A percentile compares a stretch with the other conserved stretches of the same genome.
Conservation (phyloP, 2,329 filamentous ascomycete genomes). For the Sporothrix globosa region DNA sequence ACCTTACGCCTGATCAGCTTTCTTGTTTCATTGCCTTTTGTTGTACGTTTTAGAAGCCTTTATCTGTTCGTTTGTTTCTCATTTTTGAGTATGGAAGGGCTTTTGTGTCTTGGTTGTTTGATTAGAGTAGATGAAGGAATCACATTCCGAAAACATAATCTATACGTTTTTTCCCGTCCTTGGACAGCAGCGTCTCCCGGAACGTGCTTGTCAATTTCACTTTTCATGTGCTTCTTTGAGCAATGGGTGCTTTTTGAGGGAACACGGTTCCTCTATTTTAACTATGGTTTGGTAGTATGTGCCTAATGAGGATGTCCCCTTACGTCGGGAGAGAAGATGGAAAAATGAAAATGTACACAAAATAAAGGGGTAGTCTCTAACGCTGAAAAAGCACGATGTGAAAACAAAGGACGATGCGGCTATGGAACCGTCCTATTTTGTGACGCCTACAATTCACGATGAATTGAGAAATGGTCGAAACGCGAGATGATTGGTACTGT, state of each 20-base stretch:
- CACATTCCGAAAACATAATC: constrained; percentile 6
- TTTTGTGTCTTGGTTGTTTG: not conserved
- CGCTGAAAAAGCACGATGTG: not conserved
- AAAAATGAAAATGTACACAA: not conserved
- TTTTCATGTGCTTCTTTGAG: too few relatives aligned
- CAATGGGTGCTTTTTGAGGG: not conserved
- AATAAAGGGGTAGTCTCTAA: constrained; percentile 21
- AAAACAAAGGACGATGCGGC: not conserved
- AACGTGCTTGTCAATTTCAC: too few relatives aligned
- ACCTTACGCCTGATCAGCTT: constrained; percentile 16
- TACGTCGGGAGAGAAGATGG: not conserved
- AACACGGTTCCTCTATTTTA: constrained; percentile 22
- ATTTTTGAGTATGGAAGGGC: not conserved
- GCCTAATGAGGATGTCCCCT: not conserved
- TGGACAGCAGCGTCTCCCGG: too few relatives aligned
- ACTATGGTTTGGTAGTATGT: constrained; percentile 13
- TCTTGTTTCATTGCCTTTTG: not conserved
- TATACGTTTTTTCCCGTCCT: not conserved
- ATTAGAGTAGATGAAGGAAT: constrained; percentile 14
- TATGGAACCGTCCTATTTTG: not conserved
- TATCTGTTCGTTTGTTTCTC: not conserved
- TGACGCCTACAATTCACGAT: not conserved
- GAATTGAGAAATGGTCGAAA: not conserved
- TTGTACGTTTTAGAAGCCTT: not conserved
- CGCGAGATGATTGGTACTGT: not conserved